These are phyloP conservation scores for Magnaporthiopsis rhizophila DNA, from an alignment of 2,329 filamentous ascomycete species.

Conservation along the genomic window DNA sequence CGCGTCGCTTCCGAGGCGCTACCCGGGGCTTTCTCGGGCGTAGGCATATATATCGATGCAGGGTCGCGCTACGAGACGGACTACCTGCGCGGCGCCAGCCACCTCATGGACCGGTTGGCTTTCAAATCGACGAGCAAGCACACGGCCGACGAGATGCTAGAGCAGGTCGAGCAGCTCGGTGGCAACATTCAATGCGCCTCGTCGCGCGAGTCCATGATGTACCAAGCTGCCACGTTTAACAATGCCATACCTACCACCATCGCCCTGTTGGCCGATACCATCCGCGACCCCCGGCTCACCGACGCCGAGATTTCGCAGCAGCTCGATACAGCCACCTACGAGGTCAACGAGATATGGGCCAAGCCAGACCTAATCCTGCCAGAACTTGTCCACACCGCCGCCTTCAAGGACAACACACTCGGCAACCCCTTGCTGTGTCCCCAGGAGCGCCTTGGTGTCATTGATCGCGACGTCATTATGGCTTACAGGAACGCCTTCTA, in stretches of 20 bases:
- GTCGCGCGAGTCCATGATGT: conserved; percentile 94
- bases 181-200: conserved; percentile 97
- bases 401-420: conserved; percentile 91
- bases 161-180: conserved; percentile 78
- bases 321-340: conserved; percentile 85
- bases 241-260: conserved; percentile 76
- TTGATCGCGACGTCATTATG: conserved; percentile 65
- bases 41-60: conserved; percentile 92
- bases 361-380: conserved; percentile 95
- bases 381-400: conserved; percentile 90
- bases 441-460: conserved; percentile 67
- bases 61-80: conserved; percentile 90
- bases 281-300: conserved; percentile 76
- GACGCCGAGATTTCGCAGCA: conserved; percentile 82
- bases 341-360: conserved; percentile 95
- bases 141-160: conserved; percentile 76
- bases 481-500: conserved; percentile 80
- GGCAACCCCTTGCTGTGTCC: conserved; percentile 92
- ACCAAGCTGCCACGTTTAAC: conserved; percentile 97
- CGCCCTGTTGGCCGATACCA: conserved; percentile 83
- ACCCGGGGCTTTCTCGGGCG: conserved; percentile 87
- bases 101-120: conserved; percentile 90
- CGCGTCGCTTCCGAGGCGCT: conserved; percentile 92
- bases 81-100: conserved; percentile 78
- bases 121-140: conserved; percentile 79